Evolutionary conservation across 139 green algal genomes (phyloP), one percentile per base, ranked within the genome.

Genomic region (Chlorella ohadii): DNA sequence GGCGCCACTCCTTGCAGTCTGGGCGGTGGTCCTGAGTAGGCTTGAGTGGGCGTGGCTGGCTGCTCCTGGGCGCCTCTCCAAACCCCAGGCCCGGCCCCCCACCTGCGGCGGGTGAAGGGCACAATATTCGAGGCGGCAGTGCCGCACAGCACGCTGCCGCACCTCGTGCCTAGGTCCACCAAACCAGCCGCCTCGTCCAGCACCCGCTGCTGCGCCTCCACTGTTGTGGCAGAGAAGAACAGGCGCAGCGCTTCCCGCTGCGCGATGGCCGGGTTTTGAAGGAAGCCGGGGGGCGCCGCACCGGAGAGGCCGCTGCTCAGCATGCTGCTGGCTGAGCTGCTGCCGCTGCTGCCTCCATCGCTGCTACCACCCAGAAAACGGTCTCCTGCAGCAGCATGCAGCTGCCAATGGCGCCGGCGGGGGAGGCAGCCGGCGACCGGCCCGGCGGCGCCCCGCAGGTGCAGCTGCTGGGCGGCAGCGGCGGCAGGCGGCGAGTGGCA

Each of bases 211-310:
- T 75, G 57, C 33, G 84, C 75, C 72, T 83, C 63, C 3, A n/a
- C 31, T 11, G 7, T 79, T 44, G 22, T 47, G 57, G 41, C 59
- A 13, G 34, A 25, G 64, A 70, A 87, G 47, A 84, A 87, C 44
- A 65, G 84, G 11, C 84, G 61, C 73, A 87, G 44, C 31, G 51
- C 31, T 31, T 87, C 84, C 4, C 84, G 38, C 84, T 84, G 61
- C 1, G 84, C 84, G 1, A 87, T 85, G 72, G 65, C 75, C 15
- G 73, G 73, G 79, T 79, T 87, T 17, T 47, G 39, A 23, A 84
- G 39, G 15, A 82, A 84, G 6, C 65, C 31, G 57, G 79, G 79
- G 33, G 36, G 20, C 4, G 28, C 34, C 23, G 31, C 36, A 16
- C 55, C 34, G 28, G 16, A 44, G 41, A 27, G 22, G 72, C 44